A percentile compares a stretch with the other conserved stretches of the same genome.
These are phyloP conservation scores for Phytophthora rubi DNA, from an alignment of 352 stramenopile genomes.

Conservation along the genomic window DNA sequence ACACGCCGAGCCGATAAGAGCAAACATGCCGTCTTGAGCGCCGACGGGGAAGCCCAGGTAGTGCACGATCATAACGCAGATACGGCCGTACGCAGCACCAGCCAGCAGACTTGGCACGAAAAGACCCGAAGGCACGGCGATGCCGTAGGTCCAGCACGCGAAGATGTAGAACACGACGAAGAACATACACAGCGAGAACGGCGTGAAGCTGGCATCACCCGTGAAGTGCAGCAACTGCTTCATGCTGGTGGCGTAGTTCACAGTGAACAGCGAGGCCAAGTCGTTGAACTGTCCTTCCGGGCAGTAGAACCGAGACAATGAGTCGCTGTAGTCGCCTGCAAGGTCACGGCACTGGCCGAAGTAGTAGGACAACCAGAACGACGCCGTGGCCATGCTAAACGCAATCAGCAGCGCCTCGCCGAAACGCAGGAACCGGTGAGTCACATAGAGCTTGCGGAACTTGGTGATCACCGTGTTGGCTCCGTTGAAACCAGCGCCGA, in stretches of 20 bases:
- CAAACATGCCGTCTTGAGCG: constrained; percentile 94
- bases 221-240: constrained; percentile 98
- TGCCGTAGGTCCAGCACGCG: constrained; percentile 96
- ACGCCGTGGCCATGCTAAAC: constrained; percentile 63
- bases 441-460: constrained; percentile 68
- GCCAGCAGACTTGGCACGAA: constrained; percentile 97
- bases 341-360: constrained; percentile 70
- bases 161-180: constrained; percentile 95
- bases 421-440: constrained; percentile 71
- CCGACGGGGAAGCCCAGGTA: constrained; percentile 67
- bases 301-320: constrained; percentile 95
- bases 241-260: constrained; percentile 94
- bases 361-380: constrained; percentile 83
- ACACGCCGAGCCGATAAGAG: constrained; percentile 95
- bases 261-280: constrained; percentile 96
- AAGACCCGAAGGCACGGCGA: constrained; percentile 96
- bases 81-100: constrained; percentile 94
- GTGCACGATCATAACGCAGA: constrained; percentile 76
- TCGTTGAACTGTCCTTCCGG: constrained; percentile 97
- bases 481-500: constrained; percentile 97
- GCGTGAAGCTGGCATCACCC: constrained; percentile 91
- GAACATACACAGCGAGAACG: constrained; percentile 95
- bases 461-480: constrained; percentile 94
- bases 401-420: constrained; percentile 70
- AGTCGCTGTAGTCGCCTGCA: constrained; percentile 67